Evolutionary conservation across 169 alveolate genomes (phyloP).

Genomic region (Eimeria sp.): DNA sequence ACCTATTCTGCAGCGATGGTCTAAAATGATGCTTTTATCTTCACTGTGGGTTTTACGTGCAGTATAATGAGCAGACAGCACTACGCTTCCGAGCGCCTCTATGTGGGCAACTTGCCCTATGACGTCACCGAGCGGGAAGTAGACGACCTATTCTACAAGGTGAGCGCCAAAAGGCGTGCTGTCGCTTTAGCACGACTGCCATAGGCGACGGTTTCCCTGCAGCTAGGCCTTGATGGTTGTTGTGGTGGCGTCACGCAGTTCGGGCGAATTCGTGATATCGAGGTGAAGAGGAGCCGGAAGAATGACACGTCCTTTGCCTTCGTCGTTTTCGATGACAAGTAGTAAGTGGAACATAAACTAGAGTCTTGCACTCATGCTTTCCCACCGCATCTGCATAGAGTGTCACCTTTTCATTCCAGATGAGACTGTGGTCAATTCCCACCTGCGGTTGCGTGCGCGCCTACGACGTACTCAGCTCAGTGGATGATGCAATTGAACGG

Average conservation of each 20-base stretch:
- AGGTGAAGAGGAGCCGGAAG: slow-evolving; percentile 86
- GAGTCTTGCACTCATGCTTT: neutral
- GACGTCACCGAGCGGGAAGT: slow-evolving; percentile 51
- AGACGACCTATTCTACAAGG: slow-evolving; percentile 70
- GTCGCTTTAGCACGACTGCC: neutral
- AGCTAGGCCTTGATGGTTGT: neutral
- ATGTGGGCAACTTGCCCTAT: slow-evolving; percentile 54
- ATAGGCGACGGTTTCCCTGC: neutral
- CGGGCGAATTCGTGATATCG: slow-evolving; percentile 89
- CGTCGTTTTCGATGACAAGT: slow-evolving; percentile 85
- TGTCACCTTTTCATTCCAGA: neutral
- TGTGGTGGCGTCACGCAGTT: slow-evolving; percentile 81
- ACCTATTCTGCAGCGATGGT: neutral
- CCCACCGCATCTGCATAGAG: neutral
- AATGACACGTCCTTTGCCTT: slow-evolving; percentile 87
- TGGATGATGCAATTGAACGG: slow-evolving; percentile 88
- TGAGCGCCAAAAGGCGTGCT: neutral
- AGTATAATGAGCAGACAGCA: slow-evolving; percentile 54
- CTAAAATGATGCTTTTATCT: neutral
- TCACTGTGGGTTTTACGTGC: neutral
- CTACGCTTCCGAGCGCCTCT: slow-evolving; percentile 37
- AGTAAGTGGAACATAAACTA: slow-evolving; percentile 56
- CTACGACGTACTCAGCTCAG: slow-evolving; percentile 57
- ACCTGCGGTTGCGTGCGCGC: slow-evolving; percentile 6
- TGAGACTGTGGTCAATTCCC: neutral